Percentiles rank a stretch among this genome's conserved stretches.
These are phyloP conservation scores for Aplosporella prunicola DNA, from an alignment of 2,329 filamentous ascomycete species.

Conservation along the genomic window DNA sequence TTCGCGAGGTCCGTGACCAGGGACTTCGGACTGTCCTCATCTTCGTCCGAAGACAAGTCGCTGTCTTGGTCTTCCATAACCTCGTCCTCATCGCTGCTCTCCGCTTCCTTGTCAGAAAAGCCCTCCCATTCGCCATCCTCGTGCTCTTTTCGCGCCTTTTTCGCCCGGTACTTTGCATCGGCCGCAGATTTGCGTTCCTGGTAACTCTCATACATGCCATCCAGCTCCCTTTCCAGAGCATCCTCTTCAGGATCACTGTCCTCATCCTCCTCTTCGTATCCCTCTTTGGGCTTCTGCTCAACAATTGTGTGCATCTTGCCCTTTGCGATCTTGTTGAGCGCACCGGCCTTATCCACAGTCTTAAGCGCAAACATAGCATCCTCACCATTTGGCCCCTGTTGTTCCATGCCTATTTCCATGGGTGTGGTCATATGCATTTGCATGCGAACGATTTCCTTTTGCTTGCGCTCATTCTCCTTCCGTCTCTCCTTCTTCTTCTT, in stretches of 20 bases:
- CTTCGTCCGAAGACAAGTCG: slow-evolving; percentile 53
- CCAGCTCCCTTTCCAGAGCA: slow-evolving; percentile 71
- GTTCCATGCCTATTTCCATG: slow-evolving; percentile 91
- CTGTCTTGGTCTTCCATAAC: slow-evolving; percentile 51
- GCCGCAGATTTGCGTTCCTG: slow-evolving; percentile 66
- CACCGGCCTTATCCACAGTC: slow-evolving; percentile 65
- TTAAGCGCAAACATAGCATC: slow-evolving; percentile 83
- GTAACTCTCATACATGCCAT: slow-evolving; percentile 79
- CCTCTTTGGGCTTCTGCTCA: slow-evolving; percentile 36
- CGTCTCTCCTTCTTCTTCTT: slow-evolving; percentile 76
- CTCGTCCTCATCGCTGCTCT: slow-evolving; percentile 48
- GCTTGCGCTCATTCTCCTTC: slow-evolving; percentile 86
- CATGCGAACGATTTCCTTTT: slow-evolving; percentile 90
- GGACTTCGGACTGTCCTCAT: slow-evolving; percentile 39
- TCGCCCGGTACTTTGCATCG: slow-evolving; percentile 83
- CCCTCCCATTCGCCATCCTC: slow-evolving; percentile 76
- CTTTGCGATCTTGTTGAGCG: slow-evolving; percentile 57
- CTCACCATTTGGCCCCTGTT: slow-evolving; percentile 65
- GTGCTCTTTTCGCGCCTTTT: slow-evolving; percentile 75
- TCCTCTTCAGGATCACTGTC: slow-evolving; percentile 75
- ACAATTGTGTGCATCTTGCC: slow-evolving; percentile 68
- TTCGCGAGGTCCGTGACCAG: slow-evolving; percentile 56
- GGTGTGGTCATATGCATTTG: slow-evolving; percentile 95
- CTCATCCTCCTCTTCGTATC: slow-evolving; percentile 41
- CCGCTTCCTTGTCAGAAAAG: slow-evolving; percentile 56